Evolutionary conservation across 2,329 filamentous ascomycete genomes (phyloP).

Genomic region (Penicillium sumatraense): DNA sequence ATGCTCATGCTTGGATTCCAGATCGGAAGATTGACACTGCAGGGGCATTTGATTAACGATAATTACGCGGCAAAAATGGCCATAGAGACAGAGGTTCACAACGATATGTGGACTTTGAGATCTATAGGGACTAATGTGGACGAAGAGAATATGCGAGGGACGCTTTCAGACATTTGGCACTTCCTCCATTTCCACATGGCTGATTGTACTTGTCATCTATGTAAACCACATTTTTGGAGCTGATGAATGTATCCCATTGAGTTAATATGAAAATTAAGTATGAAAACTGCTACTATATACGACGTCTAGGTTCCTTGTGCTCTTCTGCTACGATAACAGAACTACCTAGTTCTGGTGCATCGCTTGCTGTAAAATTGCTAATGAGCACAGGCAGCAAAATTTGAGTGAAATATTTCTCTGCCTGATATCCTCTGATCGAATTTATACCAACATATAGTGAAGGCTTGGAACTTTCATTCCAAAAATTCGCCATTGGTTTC

Average conservation of each 20-base stretch:
- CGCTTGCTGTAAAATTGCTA: too few species aligned
- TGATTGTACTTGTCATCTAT: neutral
- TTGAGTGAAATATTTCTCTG: too few species aligned
- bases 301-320: too few species aligned
- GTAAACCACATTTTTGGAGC: neutral
- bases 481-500: constrained; percentile 39
- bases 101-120: neutral
- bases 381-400: too few species aligned
- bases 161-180: neutral
- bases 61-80: neutral
- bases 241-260: neutral
- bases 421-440: too few species aligned
- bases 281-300: too few species aligned
- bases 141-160: neutral
- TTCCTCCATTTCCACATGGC: neutral
- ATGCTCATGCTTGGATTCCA: neutral
- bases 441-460: too few species aligned
- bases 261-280: neutral
- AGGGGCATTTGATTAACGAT: neutral
- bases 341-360: too few species aligned
- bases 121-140: neutral
- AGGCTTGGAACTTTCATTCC: too few species aligned
- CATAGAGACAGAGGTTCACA: neutral
- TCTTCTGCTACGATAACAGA: too few species aligned
- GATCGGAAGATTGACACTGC: neutral